These are phyloP conservation scores for Pyrenophora graminea DNA, from an alignment of 2,329 filamentous ascomycete genomes.

Conservation along the genomic window DNA sequence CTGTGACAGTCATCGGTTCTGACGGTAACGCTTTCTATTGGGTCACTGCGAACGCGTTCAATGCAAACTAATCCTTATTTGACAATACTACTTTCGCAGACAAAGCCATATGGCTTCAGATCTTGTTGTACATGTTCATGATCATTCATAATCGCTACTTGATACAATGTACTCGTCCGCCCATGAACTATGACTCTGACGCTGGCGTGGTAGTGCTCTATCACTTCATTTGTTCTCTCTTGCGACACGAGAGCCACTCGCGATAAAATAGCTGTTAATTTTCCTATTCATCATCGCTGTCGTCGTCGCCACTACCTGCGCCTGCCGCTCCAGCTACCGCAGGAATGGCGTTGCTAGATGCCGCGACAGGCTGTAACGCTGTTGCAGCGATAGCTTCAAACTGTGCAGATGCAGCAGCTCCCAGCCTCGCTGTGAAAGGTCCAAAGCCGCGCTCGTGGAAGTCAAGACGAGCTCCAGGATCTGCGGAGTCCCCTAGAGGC, in stretches of 20 bases:
- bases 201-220: too few relatives aligned
- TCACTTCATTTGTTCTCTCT: too few relatives aligned
- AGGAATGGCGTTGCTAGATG: neutral
- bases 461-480: slow-evolving; percentile 12
- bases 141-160: too few relatives aligned
- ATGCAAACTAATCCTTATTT: neutral
- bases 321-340: too few relatives aligned
- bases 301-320: too few relatives aligned
- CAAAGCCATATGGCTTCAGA: too few relatives aligned
- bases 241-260: too few relatives aligned
- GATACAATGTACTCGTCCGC: too few relatives aligned
- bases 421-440: slow-evolving; percentile 9
- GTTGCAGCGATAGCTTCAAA: slow-evolving; percentile 12
- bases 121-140: too few relatives aligned
- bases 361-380: slow-evolving; percentile 2
- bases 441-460: slow-evolving; percentile 18
- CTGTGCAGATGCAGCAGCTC: slow-evolving; percentile 2
- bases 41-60: neutral
- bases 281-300: too few relatives aligned
- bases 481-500: slow-evolving; percentile 5
- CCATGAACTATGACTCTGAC: too few relatives aligned
- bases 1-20: neutral
- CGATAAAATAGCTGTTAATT: too few relatives aligned
- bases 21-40: neutral
- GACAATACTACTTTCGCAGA: neutral